These are phyloP conservation scores for Monilinia polystroma DNA, from an alignment of 2,329 filamentous ascomycete genomes.

Conservation along the genomic window DNA sequence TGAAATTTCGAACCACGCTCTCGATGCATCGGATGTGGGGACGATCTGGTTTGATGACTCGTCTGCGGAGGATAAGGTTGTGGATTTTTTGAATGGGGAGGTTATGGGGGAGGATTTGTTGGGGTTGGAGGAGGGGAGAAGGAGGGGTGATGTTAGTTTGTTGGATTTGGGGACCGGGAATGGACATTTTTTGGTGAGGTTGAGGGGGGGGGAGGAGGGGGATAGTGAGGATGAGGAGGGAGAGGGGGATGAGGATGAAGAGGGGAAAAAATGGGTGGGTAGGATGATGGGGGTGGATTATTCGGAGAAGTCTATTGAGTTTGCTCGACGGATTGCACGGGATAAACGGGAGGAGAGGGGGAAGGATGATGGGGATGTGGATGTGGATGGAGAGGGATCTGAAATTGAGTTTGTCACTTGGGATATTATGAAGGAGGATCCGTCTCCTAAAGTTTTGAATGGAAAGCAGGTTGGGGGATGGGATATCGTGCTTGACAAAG, in stretches of 20 bases:
- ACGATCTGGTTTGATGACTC: constrained; percentile 97
- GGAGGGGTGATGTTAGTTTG: constrained; percentile 52
- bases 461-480: constrained; percentile 53
- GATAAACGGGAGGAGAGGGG: constrained; percentile 38
- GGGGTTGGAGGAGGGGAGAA: constrained; percentile 22
- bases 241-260: constrained; percentile 54
- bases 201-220: constrained; percentile 52
- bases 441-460: constrained; percentile 33
- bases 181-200: constrained; percentile 82
- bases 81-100: constrained; percentile 53
- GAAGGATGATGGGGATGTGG: constrained; percentile 28
- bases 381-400: background rate
- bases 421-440: constrained; percentile 50
- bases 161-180: constrained; percentile 94
- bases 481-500: constrained; percentile 95
- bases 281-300: constrained; percentile 87
- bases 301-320: constrained; percentile 67
- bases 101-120: constrained; percentile 29
- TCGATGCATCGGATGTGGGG: constrained; percentile 75
- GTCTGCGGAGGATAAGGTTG: constrained; percentile 77
- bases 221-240: constrained; percentile 31
- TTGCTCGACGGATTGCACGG: constrained; percentile 65
- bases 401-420: constrained; percentile 49
- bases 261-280: constrained; percentile 69
- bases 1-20: constrained; percentile 69